Conservation (phyloP, 495 filamentous ascomycete species). For the Parachaetomium inaequale region DNA sequence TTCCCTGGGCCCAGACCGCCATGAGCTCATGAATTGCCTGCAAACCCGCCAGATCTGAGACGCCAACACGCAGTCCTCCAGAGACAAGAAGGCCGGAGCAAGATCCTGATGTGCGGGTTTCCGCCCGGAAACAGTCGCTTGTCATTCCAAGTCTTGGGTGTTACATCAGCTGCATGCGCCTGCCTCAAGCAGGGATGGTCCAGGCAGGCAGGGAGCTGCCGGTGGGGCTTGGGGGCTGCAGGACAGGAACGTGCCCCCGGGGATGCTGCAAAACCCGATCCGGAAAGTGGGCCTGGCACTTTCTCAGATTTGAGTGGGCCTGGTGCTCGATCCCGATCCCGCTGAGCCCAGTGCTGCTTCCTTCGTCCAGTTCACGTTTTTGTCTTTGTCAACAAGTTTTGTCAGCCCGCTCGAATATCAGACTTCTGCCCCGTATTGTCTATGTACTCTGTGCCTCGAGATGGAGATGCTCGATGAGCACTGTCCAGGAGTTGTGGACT, state of each 20-base stretch:
- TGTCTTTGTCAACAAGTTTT: too few relatives aligned
- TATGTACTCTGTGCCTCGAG: too few relatives aligned
- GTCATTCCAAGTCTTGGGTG: constrained; percentile 18
- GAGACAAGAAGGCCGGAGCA: background rate
- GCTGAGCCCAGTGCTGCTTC: too few relatives aligned
- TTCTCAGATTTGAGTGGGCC: background rate
- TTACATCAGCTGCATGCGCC: constrained; percentile 13
- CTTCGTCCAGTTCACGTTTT: too few relatives aligned
- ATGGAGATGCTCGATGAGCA: too few relatives aligned
- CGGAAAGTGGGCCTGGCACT: background rate
- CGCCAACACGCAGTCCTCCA: constrained; percentile 9
- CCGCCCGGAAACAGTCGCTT: constrained; percentile 13
- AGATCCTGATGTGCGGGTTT: background rate
- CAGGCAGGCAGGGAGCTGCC: constrained; percentile 9
- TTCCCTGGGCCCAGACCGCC: background rate
- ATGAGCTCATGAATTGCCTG: background rate
- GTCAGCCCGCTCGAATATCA: too few relatives aligned
- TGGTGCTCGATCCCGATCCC: background rate
- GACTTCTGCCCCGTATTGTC: too few relatives aligned
- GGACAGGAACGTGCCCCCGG: background rate
- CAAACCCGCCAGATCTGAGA: constrained; percentile 19
- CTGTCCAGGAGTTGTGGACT: too few relatives aligned
- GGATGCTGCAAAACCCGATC: constrained; percentile 1
- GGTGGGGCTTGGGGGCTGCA: background rate
- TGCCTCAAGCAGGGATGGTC: background rate